A percentile compares a stretch with the other conserved stretches of the same genome.
phyloP scores from a whole-genome alignment of 2,329 filamentous ascomycete genomes.

The Cladophialophora exuberans region DNA sequence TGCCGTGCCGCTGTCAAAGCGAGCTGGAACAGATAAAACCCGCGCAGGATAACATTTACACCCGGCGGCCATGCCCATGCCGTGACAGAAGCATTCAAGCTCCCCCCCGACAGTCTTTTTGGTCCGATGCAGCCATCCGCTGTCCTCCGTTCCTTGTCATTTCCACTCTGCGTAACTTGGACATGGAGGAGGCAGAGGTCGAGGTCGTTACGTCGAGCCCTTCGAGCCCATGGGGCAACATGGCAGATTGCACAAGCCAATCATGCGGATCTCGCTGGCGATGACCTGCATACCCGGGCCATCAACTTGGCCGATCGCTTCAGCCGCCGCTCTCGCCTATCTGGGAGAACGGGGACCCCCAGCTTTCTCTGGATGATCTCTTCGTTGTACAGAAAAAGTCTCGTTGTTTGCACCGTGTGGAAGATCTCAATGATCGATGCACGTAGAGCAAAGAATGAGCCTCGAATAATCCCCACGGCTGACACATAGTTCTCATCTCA shows the following conservation, averaged over 20 bases:
- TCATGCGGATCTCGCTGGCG: slow-evolving; percentile 16
- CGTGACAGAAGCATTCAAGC: background rate
- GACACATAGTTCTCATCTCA: background rate
- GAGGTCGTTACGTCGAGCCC: too few species aligned
- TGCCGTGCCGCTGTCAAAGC: too few species aligned
- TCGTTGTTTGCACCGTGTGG: background rate
- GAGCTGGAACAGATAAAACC: too few species aligned
- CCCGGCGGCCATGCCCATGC: background rate
- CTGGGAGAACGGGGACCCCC: slow-evolving; percentile 18
- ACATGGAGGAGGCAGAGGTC: too few species aligned
- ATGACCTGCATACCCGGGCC: slow-evolving; percentile 30
- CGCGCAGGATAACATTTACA: slow-evolving; percentile 2
- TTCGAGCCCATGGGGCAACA: background rate
- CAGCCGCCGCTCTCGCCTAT: slow-evolving; percentile 28
- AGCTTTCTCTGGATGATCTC: slow-evolving; percentile 1
- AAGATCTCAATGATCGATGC: background rate
- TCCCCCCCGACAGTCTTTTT: slow-evolving; percentile 5
- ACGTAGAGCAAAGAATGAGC: background rate
- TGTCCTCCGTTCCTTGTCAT: slow-evolving; percentile 10
- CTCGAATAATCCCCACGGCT: too few species aligned
- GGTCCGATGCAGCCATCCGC: slow-evolving; percentile 3
- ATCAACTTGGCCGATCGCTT: slow-evolving; percentile 24
- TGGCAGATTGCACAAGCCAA: slow-evolving; percentile 17
- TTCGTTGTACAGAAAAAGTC: slow-evolving; percentile 3
- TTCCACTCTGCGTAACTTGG: slow-evolving; percentile 7